Base-by-base conservation (phyloP, 2,329 filamentous ascomycete genomes). In the Aspergillus sp. region DNA sequence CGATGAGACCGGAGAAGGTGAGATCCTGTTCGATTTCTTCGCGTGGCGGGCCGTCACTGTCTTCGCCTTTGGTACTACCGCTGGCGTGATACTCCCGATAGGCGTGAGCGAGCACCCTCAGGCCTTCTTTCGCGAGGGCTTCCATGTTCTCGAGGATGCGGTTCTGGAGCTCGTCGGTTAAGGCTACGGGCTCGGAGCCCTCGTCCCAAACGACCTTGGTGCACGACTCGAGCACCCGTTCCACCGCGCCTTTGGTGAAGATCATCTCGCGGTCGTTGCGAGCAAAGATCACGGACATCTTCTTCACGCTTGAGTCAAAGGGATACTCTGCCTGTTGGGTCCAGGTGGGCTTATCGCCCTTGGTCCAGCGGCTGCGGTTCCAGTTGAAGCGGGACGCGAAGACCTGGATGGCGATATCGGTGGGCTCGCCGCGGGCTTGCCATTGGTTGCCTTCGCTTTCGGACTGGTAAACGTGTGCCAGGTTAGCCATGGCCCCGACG, bases 1-100 rank as follows among this genome's bases (percentile, higher is more conserved):
- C 88, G 42, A 86, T 83, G 7, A 95, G 76, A n/a, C 89, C 90
- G 9, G 87, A 78, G 51, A 94, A 86, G 3, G 75, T 77, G 30
- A 95, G 78, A 29, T 79, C 73, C 33, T 73, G 71, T 61, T 94
- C 88, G 9, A 91, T 76, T 4, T 75, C 68, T 4, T 72, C 68
- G 4, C 88, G 85, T 26, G 60, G 57, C 5, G 57, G 52, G 8
- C 58, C 57, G 7, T 56, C 56, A 5, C 55, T 56, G 26, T 39
- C 36, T 19, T 39, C 27, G 10, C 48, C 44, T 7, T 53, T 49
- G 29, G 40, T 48, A 1, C 29, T 40, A 5, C 8, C n/a, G 19
- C 19, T 9, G 46, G 32, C 5, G 19, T 43, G 27, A 5, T 63
- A 48, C 10, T 58, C 53, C 1, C 61, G 57, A 54, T 74, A 75